These are phyloP conservation scores for Taphrina confusa DNA, from an alignment of 1,139 yeast genomes.

Conservation along the genomic window DNA sequence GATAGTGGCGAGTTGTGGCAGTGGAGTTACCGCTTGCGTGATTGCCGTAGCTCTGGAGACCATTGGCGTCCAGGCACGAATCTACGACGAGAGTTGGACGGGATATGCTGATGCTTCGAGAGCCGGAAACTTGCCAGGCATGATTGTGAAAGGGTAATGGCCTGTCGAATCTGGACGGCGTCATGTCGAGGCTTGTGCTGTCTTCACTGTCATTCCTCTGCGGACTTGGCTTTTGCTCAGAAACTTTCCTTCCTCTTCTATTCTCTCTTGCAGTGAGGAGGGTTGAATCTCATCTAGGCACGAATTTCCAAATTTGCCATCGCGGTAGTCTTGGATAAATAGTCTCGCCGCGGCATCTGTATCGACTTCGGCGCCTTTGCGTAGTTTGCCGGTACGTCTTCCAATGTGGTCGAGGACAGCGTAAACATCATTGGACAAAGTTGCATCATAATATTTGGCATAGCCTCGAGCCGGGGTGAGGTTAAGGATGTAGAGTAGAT, in stretches of 20 bases:
- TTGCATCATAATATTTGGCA: constrained; percentile 51
- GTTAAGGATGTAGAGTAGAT: constrained; percentile 71
- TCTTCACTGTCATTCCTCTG: constrained; percentile 1
- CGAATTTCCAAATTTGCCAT: constrained; percentile 54
- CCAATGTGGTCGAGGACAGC: constrained; percentile 62
- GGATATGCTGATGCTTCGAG: constrained; percentile 49
- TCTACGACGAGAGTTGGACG: constrained; percentile 97
- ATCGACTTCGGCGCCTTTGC: constrained; percentile 40
- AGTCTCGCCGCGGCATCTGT: constrained; percentile 60
- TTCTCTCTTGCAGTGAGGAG: constrained; percentile 21
- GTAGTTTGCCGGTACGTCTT: constrained; percentile 44
- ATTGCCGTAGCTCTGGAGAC: constrained; percentile 68
- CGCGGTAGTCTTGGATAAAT: constrained; percentile 69
- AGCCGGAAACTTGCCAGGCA: constrained; percentile 41
- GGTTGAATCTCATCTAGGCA: constrained; percentile 46
- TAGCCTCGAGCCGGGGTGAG: constrained; percentile 45
- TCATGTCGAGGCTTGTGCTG: neutral
- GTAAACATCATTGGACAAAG: constrained; percentile 75
- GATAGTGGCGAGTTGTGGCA: constrained; percentile 85
- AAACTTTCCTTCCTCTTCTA: constrained; percentile 29
- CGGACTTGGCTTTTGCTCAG: constrained; percentile 31
- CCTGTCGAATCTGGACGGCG: neutral
- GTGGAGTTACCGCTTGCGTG: constrained; percentile 91
- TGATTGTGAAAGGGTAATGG: constrained; percentile 42
- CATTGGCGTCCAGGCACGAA: constrained; percentile 52